Evolutionary conservation across 139 green algal genomes (phyloP), one percentile per base, ranked within the genome.

Genomic region (Haematococcus lacustris): DNA sequence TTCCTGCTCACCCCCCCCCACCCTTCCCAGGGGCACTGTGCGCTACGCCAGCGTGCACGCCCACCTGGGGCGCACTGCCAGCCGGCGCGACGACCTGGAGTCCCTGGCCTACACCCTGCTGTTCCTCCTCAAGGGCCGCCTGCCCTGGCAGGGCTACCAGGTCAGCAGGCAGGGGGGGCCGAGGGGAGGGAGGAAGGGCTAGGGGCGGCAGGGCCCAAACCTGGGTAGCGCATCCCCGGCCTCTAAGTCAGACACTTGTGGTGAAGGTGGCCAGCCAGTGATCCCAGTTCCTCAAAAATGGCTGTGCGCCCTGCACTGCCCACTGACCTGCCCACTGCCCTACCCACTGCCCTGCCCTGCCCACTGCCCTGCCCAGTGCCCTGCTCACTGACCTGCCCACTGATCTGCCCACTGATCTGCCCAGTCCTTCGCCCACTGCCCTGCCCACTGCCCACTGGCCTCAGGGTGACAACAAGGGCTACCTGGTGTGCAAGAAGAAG

Each of bases 401-500:
- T n/a, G n/a, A n/a, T n/a, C n/a, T n/a, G n/a, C n/a, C n/a, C n/a
- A n/a, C n/a, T n/a, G n/a, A n/a, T n/a, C n/a, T n/a, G n/a, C n/a
- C n/a, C n/a, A n/a, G n/a, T n/a, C 47, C 47, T 57, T 17, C 9
- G 17, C 47, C 47, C 9, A 57, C 47, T 17, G 17, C 9, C 47
- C 51, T 62, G 30, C 51, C 51, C 51, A 57, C n/a, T n/a, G 9
- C 33, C 57, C 21, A 60, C 57, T 33, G 26, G 2, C 2, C 41
- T 43, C 80, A 92, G 87, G 94, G 94, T 34, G 94, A 98, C 84
- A 98, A 98, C 89, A 98, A 98, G 82, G 95, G 95, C 62, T 99
- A 97, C 87, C 81, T 98, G 51, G 95, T 99, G 34, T 99, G 95
- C 91, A 98, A 98, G 78, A 99, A 99, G 90, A 99, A 99, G 89